Conservation (phyloP, 2,329 filamentous ascomycete species). For the Aspergillus floridensis region DNA sequence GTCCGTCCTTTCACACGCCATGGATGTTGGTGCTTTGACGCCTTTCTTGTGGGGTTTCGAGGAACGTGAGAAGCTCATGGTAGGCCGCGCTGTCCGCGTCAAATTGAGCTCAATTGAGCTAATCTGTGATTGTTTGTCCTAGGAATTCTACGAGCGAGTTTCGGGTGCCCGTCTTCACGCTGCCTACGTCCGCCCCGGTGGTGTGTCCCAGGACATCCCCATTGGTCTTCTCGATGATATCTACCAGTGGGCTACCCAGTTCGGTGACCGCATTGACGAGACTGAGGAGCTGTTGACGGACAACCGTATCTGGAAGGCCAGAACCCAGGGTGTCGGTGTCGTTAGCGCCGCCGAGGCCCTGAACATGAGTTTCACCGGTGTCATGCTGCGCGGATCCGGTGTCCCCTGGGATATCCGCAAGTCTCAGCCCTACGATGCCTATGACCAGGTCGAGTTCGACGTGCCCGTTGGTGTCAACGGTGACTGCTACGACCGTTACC, state of each 20-base stretch:
- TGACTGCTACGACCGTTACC: slow-evolving; percentile 98
- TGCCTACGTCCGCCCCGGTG: slow-evolving; percentile 93
- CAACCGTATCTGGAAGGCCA: slow-evolving; percentile 98
- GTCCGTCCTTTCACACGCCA: slow-evolving; percentile 94
- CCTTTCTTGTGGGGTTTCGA: slow-evolving; percentile 99
- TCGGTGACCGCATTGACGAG: slow-evolving; percentile 96
- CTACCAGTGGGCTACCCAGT: slow-evolving; percentile 99
- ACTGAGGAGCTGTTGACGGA: slow-evolving; percentile 98
- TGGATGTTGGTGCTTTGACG: slow-evolving; percentile 97
- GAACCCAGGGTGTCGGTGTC: slow-evolving; percentile 87
- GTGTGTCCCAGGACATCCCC: slow-evolving; percentile 93
- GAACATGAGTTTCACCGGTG: slow-evolving; percentile 93
- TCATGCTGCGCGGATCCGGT: slow-evolving; percentile 96
- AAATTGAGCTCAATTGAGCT: background rate
- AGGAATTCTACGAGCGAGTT: slow-evolving; percentile 99
- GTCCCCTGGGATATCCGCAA: slow-evolving; percentile 96
- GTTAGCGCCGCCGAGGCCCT: slow-evolving; percentile 90
- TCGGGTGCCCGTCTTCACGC: slow-evolving; percentile 96
- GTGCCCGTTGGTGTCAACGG: slow-evolving; percentile 94
- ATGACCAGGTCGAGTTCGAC: slow-evolving; percentile 97
- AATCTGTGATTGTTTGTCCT: slow-evolving; percentile 4
- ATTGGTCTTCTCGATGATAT: slow-evolving; percentile 95
- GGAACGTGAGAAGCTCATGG: slow-evolving; percentile 99
- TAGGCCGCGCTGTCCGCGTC: slow-evolving; percentile 46
- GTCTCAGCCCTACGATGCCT: slow-evolving; percentile 94